Base-by-base conservation (phyloP, 805 yeast genomes). In the Kuraishia capsulata region DNA sequence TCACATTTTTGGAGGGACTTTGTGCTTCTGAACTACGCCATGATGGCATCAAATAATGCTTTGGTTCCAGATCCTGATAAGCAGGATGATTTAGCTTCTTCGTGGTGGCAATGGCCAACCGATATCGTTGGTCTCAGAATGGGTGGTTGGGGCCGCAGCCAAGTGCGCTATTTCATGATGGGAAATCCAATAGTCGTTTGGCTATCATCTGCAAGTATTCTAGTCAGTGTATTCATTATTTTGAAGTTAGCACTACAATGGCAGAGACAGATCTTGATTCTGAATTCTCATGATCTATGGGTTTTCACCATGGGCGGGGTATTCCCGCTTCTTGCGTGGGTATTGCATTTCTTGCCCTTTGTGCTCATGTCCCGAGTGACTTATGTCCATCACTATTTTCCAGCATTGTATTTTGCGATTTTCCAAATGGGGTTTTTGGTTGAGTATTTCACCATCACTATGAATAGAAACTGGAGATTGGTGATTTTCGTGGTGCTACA, bases 101-200 rank as follows among this genome's bases (percentile, higher is more conserved):
- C 65, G 24, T 82, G 87, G 66, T 85, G 92, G 90, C 79, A 84
- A 64, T 84, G 94, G 94, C 90, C 92, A 28, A 58, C 78, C 9
- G 62, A 75, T 41, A 61, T 68, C 49, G 71, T 71, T 28, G 94
- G 94, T 34, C 67, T 84, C 44, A 69, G 92, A 46, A 81, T 84
- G 81, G 76, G 88, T 50, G 71, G 78, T 28, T 84, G 94, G 94
- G 71, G 73, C 9, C 54, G 58, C 35, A 64, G 59, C 26, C 65
- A 65, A 36, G 59, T 66, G 35, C 76, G 79, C 53, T 84, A 80
- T 58, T 84, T 67, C 57, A 60, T 82, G 60, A 62, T 82, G 46
- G 83, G 85, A 9, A 77, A 78, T 36, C 87, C 89, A 13, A 53
- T 71, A 39, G 62, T 62, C 34, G 72, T 81, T 3, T 81, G 86